Evolutionary conservation across 2,329 filamentous ascomycete genomes (phyloP).

Genomic region (Fonsecaea multimorphosa): DNA sequence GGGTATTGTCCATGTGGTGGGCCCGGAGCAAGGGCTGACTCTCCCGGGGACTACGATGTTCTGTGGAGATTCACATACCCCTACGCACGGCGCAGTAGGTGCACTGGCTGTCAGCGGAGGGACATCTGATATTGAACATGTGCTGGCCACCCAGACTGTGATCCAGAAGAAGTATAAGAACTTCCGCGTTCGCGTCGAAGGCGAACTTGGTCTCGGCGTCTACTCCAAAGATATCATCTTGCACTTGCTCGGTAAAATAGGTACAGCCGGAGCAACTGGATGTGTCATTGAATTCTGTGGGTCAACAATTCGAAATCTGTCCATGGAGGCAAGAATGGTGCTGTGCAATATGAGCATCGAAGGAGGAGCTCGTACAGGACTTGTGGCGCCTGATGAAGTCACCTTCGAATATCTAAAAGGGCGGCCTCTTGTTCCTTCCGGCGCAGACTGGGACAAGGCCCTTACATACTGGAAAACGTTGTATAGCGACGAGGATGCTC

Average conservation of each 20-base stretch:
- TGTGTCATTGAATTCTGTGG: conserved; percentile 97
- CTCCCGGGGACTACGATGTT: conserved; percentile 95
- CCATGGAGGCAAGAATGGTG: conserved; percentile 97
- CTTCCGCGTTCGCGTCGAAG: conserved; percentile 95
- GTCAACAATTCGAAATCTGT: conserved; percentile 84
- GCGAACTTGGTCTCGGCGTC: conserved; percentile 84
- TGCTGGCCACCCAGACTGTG: conserved; percentile 93
- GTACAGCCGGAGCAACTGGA: conserved; percentile 91
- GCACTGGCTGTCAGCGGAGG: conserved; percentile 94
- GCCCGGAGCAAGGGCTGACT: conserved; percentile 97
- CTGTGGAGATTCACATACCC: conserved; percentile 96
- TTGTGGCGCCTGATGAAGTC: conserved; percentile 91
- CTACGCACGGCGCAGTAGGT: conserved; percentile 94
- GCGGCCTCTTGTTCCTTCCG: conserved; percentile 82
- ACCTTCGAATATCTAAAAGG: conserved; percentile 96
- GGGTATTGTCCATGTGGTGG: conserved; percentile 97
- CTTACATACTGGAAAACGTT: conserved; percentile 85
- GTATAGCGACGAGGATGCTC: conserved; percentile 82
- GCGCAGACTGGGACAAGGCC: conserved; percentile 87
- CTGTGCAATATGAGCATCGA: conserved; percentile 99
- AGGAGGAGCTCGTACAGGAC: conserved; percentile 88
- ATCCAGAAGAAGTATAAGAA: conserved; percentile 96
- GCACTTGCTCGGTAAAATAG: conserved; percentile 88
- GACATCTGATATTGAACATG: conserved; percentile 97
- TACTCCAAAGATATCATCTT: conserved; percentile 95